Base-by-base conservation (phyloP, 306 rosid species). In the Malus sylvestris region DNA sequence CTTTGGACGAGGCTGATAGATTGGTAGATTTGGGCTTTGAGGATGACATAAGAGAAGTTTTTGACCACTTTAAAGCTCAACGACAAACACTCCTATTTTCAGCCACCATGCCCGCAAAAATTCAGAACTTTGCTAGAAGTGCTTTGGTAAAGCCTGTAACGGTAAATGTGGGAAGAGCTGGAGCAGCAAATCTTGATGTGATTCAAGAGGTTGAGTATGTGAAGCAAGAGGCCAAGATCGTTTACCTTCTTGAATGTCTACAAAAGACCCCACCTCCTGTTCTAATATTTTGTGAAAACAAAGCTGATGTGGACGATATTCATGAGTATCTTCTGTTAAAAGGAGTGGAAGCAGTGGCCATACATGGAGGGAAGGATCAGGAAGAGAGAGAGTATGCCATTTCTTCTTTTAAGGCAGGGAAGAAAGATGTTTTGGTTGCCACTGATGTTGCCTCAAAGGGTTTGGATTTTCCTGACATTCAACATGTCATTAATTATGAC, bases 331-430 rank as follows among this genome's bases (percentile, higher is more conserved):
- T 94, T 35, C 96, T 92, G 71, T 74, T 92, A 80, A 94, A 92
- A 86, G 98, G 98, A 78, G 97, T 94, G 18, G 97, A 92, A 88
- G 97, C 93, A 18, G 96, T 94, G 87, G 93, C 98, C 68, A 78
- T 94, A 75, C 98, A 94, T 61, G 96, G 97, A 80, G 98, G 98
- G 72, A 94, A 92, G 81, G 97, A 92, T 88, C 98, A 94, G 85
- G 97, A 90, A 76, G 98, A 90, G 80, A 90, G 96, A 83, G 97
- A 92, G 83, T 88, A 88, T 65, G 90, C 98, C 45, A 90, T 95
- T 74, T 70, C 97, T 45, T 68, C 97, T 55, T 92, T 90, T 67
- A 95, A 95, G 84, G 84, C 92, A 13, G 86, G 97, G 68, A 85
- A 85, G 85, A 95, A 95, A 86, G 97, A 95, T 83, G 96, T 95